Base-by-base conservation (phyloP, 768 basidiomycete species). In the Suillus plorans region DNA sequence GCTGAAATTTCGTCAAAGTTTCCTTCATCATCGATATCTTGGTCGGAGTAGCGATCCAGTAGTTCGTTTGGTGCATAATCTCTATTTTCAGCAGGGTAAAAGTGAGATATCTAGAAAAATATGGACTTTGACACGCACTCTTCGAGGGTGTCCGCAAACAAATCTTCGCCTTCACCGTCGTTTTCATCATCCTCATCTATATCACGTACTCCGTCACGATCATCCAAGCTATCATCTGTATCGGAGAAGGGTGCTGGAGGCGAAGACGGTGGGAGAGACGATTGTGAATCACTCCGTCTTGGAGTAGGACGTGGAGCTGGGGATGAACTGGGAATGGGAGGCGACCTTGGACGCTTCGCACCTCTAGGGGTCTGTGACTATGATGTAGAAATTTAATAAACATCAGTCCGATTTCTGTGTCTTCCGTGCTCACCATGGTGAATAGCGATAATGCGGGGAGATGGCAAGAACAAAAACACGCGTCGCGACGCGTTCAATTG, bases 111-210 rank as follows among this genome's bases (percentile, higher is more conserved):
- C 56, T 67, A 28, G 61, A 36, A 47, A 22, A 57, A 45, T 52
- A 47, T 37, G 52, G 53, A 14, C 64, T 57, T 41, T 65, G 42
- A 66, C 57, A 75, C 87, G 69, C 73, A 93, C 96, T 83, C 84
- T 75, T 91, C 86, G 64, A 93, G 76, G 59, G 80, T 82, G n/a
- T 95, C 88, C 41, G 84, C 92, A 76, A 96, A 98, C 50, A 99
- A 86, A 79, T 99, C 97, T 76, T 98, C 97, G 44, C 87, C 94
- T 25, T 91, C 92, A n/a, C 85, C 94, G 13, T 90, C 92, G 3
- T 77, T 78, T 6, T 87, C 92, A 36, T 83, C 85, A 4, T 84
- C 89, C 60, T 88, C 89, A n/a, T 88, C 87, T 16, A 86, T 78
- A 70, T 90, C 87, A 62, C 75, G 80, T 5, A 91, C 82, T 1